Conservation (phyloP, 2,329 filamentous ascomycete species). For the Cercospora citrullina region DNA sequence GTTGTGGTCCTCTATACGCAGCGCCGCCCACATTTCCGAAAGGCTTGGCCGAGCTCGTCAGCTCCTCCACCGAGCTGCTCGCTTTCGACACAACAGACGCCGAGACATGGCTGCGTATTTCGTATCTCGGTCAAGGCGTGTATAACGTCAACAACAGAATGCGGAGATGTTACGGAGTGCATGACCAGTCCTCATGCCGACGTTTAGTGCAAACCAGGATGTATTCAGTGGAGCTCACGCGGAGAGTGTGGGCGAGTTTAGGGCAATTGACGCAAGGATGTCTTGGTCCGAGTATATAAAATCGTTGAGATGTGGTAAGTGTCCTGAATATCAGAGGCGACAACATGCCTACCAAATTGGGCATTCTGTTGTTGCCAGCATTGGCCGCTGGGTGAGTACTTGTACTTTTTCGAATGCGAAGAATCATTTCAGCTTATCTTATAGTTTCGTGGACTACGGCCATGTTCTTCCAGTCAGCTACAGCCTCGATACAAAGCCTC, state of each 20-base stretch:
- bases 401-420: neutral
- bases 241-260: neutral
- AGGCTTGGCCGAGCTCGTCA: neutral
- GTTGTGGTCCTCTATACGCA: neutral
- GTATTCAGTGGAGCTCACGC: neutral
- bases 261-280: neutral
- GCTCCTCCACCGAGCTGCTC: neutral
- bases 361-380: neutral
- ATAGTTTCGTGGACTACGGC: slow-evolving; percentile 18
- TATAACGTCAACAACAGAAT: neutral
- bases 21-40: slow-evolving; percentile 7
- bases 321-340: neutral
- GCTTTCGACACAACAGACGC: neutral
- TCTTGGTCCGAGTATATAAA: neutral
- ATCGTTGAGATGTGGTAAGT: neutral
- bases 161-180: neutral
- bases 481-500: neutral
- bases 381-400: neutral
- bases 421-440: too few species aligned
- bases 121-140: neutral
- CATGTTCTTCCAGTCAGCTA: slow-evolving; percentile 15
- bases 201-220: neutral
- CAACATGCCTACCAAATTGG: neutral
- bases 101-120: neutral
- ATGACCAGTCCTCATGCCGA: neutral